Percentiles rank a stretch among this genome's conserved stretches.
Conservation (phyloP, 495 filamentous ascomycete genomes). For the Mycothermus thermophilus region DNA sequence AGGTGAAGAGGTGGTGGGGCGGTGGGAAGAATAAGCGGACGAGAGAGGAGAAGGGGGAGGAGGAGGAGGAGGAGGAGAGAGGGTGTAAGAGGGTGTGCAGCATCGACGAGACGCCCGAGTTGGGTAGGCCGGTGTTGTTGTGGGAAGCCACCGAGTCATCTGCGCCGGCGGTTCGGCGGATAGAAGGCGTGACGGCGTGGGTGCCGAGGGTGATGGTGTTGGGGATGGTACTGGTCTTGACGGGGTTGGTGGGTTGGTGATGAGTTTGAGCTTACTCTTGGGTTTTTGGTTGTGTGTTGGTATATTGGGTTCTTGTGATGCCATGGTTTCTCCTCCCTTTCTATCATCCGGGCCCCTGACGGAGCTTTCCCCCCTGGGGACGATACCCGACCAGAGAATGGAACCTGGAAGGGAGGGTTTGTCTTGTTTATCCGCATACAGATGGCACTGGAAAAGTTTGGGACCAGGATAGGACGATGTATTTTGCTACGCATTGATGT, state of each 20-base stretch:
- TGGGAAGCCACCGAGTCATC: constrained; percentile 5
- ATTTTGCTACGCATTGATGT: too few relatives aligned
- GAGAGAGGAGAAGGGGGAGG: constrained; percentile 1
- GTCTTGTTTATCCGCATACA: too few relatives aligned
- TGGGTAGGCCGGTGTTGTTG: constrained; percentile 24
- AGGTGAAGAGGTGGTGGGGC: constrained; percentile 1
- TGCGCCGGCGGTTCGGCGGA: neutral
- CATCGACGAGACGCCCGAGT: constrained; percentile 30
- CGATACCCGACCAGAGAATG: too few relatives aligned
- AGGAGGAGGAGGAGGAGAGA: neutral
- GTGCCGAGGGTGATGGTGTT: neutral
- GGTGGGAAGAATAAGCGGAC: neutral
- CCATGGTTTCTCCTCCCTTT: too few relatives aligned
- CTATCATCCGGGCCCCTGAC: too few relatives aligned
- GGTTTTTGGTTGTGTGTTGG: too few relatives aligned
- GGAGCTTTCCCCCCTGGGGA: too few relatives aligned
- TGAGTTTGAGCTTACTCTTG: neutral
- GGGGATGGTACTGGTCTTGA: neutral
- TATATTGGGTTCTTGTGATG: too few relatives aligned
- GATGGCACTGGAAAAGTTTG: too few relatives aligned
- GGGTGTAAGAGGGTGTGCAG: constrained; percentile 34
- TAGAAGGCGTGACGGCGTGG: neutral
- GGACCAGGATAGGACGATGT: too few relatives aligned
- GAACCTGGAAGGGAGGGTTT: too few relatives aligned
- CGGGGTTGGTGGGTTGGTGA: neutral